Percentiles rank a stretch among this genome's conserved stretches.
Evolutionary conservation across 2,329 filamentous ascomycete species (phyloP).

Genomic region (Aspergillus fijiensis): DNA sequence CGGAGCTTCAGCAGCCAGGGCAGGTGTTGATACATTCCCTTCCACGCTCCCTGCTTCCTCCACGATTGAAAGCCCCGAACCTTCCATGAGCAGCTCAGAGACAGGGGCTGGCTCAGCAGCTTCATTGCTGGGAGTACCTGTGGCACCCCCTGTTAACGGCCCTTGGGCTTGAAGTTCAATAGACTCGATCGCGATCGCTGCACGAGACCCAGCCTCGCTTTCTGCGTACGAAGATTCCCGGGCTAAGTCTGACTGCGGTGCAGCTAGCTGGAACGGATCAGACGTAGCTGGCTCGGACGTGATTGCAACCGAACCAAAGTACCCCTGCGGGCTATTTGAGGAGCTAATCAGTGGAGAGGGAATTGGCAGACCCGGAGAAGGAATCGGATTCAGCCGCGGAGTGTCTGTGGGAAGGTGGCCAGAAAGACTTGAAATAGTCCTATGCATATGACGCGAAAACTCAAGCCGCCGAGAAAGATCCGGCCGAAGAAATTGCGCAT

Average conservation of each 20-base stretch:
- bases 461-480: neutral
- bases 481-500: constrained; percentile 10
- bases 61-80: neutral
- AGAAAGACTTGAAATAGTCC: neutral
- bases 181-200: neutral
- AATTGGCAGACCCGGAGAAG: constrained; percentile 41
- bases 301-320: constrained; percentile 30
- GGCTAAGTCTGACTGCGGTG: neutral
- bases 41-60: neutral
- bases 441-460: constrained; percentile 2
- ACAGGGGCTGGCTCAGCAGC: neutral
- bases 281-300: constrained; percentile 13
- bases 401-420: constrained; percentile 32
- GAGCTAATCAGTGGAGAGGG: constrained; percentile 40
- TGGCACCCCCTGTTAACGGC: neutral
- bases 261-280: constrained; percentile 11
- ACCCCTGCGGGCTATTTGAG: constrained; percentile 27
- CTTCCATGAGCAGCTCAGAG: neutral
- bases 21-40: neutral
- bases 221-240: constrained; percentile 2
- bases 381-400: constrained; percentile 39
- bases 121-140: neutral
- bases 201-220: neutral
- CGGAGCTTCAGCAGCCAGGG: neutral
- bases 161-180: neutral